Conservation (phyloP, 1,139 yeast species). For the Debaryomyces fabryi region DNA sequence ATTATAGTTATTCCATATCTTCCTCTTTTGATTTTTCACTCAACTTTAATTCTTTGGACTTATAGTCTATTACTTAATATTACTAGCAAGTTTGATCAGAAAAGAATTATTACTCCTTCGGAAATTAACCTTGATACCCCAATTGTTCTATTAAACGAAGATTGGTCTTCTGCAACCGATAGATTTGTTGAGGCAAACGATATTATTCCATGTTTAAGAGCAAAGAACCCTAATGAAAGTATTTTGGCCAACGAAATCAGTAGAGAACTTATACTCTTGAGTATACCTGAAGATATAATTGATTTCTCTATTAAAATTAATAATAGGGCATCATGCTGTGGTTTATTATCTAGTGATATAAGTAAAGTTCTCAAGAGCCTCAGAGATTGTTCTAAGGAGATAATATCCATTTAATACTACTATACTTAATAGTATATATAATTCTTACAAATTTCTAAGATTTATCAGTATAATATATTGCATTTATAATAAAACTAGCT, state of each 20-base stretch:
- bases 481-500: too few species aligned
- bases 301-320: not conserved
- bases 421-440: too few species aligned
- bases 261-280: not conserved
- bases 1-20: not conserved
- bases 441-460: too few species aligned
- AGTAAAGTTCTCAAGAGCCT: too few species aligned
- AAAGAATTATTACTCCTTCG: not conserved
- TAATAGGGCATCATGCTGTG: not conserved
- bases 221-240: not conserved
- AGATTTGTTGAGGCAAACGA: not conserved
- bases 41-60: not conserved
- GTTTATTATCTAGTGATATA: not conserved
- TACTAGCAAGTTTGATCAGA: not conserved
- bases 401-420: too few species aligned
- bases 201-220: not conserved
- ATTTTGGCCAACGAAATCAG: not conserved
- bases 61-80: not conserved
- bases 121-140: not conserved
- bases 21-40: not conserved
- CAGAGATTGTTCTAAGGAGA: too few species aligned
- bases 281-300: not conserved
- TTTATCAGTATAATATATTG: too few species aligned
- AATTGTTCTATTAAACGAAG: not conserved
- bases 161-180: not conserved